Percentiles rank a stretch among this genome's conserved stretches.
Conservation (phyloP, 805 yeast genomes). For the Saccharomycopsis capsularis region DNA sequence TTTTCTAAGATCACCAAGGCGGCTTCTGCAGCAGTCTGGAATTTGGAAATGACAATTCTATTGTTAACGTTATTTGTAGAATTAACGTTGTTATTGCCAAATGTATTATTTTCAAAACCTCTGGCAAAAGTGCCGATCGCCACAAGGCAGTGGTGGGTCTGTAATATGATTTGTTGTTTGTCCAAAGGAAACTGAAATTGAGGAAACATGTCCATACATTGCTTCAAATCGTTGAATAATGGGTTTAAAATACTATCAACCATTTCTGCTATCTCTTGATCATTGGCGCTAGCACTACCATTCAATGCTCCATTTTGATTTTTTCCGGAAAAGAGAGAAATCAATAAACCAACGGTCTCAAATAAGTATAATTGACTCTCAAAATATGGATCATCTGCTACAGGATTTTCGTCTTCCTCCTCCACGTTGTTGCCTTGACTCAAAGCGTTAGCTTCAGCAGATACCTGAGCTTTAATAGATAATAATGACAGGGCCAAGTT, state of each 20-base stretch:
- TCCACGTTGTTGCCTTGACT: slow-evolving; percentile 27
- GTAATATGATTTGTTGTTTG: slow-evolving; percentile 46
- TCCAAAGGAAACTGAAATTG: slow-evolving; percentile 29
- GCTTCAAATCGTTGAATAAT: slow-evolving; percentile 62
- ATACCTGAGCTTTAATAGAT: slow-evolving; percentile 50
- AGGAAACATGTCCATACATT: slow-evolving; percentile 44
- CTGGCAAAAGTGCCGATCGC: slow-evolving; percentile 86
- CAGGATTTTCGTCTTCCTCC: slow-evolving; percentile 43
- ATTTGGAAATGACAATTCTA: slow-evolving; percentile 35
- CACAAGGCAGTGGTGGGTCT: slow-evolving; percentile 80
- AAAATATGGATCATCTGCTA: slow-evolving; percentile 48
- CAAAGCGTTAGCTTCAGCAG: slow-evolving; percentile 18
- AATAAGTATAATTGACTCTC: slow-evolving; percentile 75
- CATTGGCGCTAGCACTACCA: background rate
- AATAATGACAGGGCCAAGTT: slow-evolving; percentile 56
- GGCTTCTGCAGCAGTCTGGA: slow-evolving; percentile 71
- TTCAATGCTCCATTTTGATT: slow-evolving; percentile 22
- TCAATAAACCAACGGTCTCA: slow-evolving; percentile 78
- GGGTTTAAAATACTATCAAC: slow-evolving; percentile 69
- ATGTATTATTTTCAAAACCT: slow-evolving; percentile 58
- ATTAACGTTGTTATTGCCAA: slow-evolving; percentile 1
- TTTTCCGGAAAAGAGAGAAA: slow-evolving; percentile 36
- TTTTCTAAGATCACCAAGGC: slow-evolving; percentile 77
- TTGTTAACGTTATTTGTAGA: slow-evolving; percentile 2
- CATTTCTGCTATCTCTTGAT: slow-evolving; percentile 25